Conservation (phyloP, 495 filamentous ascomycete genomes). For the Lasiosphaeria ovina region DNA sequence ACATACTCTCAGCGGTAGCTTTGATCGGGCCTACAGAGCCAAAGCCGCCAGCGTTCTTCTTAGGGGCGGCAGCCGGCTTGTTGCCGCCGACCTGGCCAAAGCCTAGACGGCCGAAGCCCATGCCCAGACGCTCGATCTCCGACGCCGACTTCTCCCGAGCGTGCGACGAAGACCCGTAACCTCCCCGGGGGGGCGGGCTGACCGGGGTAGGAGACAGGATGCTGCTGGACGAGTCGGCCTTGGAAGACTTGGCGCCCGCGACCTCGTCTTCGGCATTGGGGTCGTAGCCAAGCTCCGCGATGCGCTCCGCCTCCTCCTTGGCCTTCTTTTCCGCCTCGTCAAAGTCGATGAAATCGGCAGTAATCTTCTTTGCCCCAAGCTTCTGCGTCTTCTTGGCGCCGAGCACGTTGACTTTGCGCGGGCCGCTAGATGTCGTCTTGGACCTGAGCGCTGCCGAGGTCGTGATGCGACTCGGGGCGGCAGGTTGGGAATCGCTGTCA, state of each 20-base stretch:
- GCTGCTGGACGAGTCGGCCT: conserved; percentile 46
- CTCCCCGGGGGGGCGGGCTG: conserved; percentile 55
- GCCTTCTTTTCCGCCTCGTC: conserved; percentile 96
- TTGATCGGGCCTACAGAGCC: conserved; percentile 76
- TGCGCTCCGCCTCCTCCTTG: conserved; percentile 94
- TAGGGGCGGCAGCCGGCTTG: conserved; percentile 62
- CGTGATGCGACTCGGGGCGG: conserved; percentile 65
- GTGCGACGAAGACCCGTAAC: conserved; percentile 59
- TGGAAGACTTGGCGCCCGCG: conserved; percentile 31
- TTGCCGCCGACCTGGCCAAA: conserved; percentile 81
- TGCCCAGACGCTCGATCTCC: conserved; percentile 85
- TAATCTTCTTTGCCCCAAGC: conserved; percentile 88
- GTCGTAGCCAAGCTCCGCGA: conserved; percentile 97
- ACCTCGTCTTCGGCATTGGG: conserved; percentile 78
- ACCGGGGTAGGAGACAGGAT: conserved; percentile 74
- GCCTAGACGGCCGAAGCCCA: conserved; percentile 83
- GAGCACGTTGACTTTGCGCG: conserved; percentile 79
- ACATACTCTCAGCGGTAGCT: conserved; percentile 66
- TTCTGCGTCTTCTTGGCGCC: conserved; percentile 94
- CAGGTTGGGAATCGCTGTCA: conserved; percentile 50
- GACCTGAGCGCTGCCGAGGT: conserved; percentile 76
- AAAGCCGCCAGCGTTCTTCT: conserved; percentile 75
- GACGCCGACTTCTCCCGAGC: conserved; percentile 57
- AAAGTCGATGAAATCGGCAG: conserved; percentile 80
- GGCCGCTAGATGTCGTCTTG: conserved; percentile 53